Conservation (phyloP, 2,329 filamentous ascomycete species). For the Dichotomopilus funicola region DNA sequence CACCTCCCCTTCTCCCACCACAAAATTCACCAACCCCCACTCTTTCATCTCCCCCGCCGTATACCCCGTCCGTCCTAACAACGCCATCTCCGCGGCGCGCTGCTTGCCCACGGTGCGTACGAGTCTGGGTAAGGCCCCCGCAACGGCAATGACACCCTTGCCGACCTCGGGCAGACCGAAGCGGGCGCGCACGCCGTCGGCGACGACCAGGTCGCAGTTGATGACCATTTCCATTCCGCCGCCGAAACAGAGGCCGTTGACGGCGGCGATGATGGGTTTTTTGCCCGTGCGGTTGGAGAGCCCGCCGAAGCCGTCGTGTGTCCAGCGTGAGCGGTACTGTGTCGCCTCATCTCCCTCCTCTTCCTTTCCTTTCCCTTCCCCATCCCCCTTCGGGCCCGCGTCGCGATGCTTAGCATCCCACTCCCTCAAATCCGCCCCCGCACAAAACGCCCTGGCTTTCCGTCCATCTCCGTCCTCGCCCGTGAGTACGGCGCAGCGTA, state of each 20-base stretch:
- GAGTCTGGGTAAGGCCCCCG: constrained; percentile 63
- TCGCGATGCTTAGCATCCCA: constrained; percentile 49
- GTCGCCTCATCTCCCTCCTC: constrained; percentile 7
- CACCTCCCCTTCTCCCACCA: constrained; percentile 45
- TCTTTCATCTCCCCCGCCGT: constrained; percentile 50
- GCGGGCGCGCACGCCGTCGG: constrained; percentile 43
- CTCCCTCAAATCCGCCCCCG: constrained; percentile 62
- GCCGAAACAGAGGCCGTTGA: constrained; percentile 68
- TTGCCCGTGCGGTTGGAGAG: constrained; percentile 59
- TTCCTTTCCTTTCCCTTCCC: neutral
- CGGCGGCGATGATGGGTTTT: constrained; percentile 70
- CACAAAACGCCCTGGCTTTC: constrained; percentile 52
- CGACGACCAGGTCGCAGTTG: constrained; percentile 67
- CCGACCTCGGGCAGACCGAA: constrained; percentile 69
- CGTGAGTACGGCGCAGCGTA: constrained; percentile 58
- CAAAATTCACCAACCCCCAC: constrained; percentile 67
- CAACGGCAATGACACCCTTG: constrained; percentile 63
- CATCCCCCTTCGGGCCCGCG: no score
- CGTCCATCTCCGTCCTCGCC: constrained; percentile 42
- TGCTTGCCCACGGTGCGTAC: constrained; percentile 60
- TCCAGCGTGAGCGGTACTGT: constrained; percentile 24
- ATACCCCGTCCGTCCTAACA: constrained; percentile 53
- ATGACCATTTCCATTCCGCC: constrained; percentile 72
- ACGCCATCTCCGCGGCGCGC: constrained; percentile 64
- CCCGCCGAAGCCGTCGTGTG: constrained; percentile 54